Evolutionary conservation across 2,329 filamentous ascomycete species (phyloP).

Genomic region (Aaosphaeria arxii): DNA sequence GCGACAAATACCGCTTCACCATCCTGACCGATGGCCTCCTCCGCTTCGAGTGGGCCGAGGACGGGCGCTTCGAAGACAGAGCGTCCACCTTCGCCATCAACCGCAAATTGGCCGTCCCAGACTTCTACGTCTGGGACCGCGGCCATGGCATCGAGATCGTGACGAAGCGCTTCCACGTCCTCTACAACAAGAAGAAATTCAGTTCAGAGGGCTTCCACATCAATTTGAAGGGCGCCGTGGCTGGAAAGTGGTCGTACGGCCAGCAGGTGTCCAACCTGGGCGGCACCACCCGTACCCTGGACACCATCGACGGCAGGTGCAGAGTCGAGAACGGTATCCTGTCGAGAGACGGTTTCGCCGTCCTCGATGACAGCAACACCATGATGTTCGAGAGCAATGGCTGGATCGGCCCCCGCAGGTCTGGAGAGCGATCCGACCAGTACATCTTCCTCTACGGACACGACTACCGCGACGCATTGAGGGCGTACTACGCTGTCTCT

Average conservation of each 20-base stretch:
- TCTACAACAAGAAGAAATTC: conserved; percentile 59
- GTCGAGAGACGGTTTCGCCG: conserved; percentile 50
- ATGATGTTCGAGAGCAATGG: conserved; percentile 57
- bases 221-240: conserved; percentile 44
- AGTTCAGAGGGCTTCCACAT: conserved; percentile 49
- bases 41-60: conserved; percentile 61
- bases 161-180: conserved; percentile 54
- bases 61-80: conserved; percentile 60
- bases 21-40: conserved; percentile 56
- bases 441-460: conserved; percentile 61
- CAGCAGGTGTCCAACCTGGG: conserved; percentile 42
- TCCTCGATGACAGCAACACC: conserved; percentile 53
- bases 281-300: conserved; percentile 55
- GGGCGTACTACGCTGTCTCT: conserved; percentile 54
- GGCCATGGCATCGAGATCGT: conserved; percentile 53
- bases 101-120: conserved; percentile 47
- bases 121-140: conserved; percentile 49
- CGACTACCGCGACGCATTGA: conserved; percentile 55
- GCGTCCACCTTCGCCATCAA: conserved; percentile 61
- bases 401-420: conserved; percentile 49
- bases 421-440: conserved; percentile 53
- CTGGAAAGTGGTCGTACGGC: conserved; percentile 52
- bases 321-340: conserved; percentile 52
- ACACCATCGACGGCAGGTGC: conserved; percentile 51
- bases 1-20: conserved; percentile 58